A percentile compares a stretch with the other conserved stretches of the same genome.
These are phyloP conservation scores for Macroventuria anomochaeta DNA, from an alignment of 2,329 filamentous ascomycete genomes.

Conservation along the genomic window DNA sequence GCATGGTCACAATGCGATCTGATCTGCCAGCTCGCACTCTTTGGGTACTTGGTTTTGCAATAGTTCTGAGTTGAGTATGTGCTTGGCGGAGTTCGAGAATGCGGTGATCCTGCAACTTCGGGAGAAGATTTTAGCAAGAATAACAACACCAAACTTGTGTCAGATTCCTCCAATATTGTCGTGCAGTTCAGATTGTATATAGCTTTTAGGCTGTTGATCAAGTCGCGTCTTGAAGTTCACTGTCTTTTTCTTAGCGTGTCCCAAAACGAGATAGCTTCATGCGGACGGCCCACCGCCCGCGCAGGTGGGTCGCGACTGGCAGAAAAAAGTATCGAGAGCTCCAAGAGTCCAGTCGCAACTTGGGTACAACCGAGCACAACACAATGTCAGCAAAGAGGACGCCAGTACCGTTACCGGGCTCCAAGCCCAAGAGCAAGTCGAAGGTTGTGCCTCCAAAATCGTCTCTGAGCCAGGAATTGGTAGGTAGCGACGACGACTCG, in stretches of 20 bases:
- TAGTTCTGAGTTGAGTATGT: neutral
- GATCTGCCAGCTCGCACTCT: neutral
- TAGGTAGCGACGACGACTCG: conserved; percentile 45
- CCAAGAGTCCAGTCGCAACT: conserved; percentile 20
- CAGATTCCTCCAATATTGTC: too few species aligned
- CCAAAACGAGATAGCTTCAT: conserved; percentile 10
- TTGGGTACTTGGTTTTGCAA: neutral
- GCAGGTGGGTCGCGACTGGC: conserved; percentile 6
- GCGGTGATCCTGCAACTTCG: too few species aligned
- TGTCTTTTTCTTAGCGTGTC: conserved; percentile 25
- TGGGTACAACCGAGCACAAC: conserved; percentile 21
- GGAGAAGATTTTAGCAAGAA: neutral
- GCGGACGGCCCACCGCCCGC: neutral
- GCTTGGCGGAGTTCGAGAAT: too few species aligned
- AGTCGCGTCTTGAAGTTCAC: conserved; percentile 17
- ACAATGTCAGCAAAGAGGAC: conserved; percentile 48
- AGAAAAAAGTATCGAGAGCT: conserved; percentile 42
- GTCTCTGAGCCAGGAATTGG: conserved; percentile 45
- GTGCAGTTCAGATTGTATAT: neutral
- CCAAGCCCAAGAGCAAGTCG: conserved; percentile 35
- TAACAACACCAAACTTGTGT: neutral
- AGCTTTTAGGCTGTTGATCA: neutral
- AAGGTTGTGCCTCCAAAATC: conserved; percentile 29
- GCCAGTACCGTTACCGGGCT: conserved; percentile 42
- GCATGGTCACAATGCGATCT: conserved; percentile 21